A percentile compares a stretch with the other conserved stretches of the same genome.
Evolutionary conservation across 257 asterid genomes (phyloP).

Genomic region (Solanum ahanhuiri): DNA sequence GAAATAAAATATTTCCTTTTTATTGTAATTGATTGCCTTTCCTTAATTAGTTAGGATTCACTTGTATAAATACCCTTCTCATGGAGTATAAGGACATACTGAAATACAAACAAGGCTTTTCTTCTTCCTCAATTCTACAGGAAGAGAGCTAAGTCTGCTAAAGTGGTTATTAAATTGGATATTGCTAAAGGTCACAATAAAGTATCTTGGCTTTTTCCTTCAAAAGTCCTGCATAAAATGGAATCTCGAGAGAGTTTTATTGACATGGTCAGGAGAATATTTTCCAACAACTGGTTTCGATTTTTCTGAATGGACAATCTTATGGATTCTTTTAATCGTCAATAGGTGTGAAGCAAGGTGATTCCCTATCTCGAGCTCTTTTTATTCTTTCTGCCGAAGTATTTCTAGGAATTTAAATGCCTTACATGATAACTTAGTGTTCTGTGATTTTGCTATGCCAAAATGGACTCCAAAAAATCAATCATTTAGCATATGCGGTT

Average conservation of each 20-base stretch:
- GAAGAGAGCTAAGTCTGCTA: not conserved
- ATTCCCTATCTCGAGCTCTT: not conserved
- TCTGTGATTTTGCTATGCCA: not conserved
- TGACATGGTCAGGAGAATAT: not conserved
- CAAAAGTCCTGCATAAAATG: not conserved
- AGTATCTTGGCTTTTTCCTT: not conserved
- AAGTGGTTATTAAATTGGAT: not conserved
- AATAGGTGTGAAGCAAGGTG: not conserved
- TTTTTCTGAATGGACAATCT: not conserved
- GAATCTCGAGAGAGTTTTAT: not conserved
- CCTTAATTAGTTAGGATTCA: no score
- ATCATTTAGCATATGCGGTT: not conserved
- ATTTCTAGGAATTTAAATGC: not conserved
- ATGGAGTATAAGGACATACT: not conserved
- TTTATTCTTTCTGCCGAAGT: not conserved
- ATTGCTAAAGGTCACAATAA: not conserved
- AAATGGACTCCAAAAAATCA: not conserved
- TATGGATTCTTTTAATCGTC: not conserved
- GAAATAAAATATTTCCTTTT: no score
- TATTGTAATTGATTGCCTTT: no score
- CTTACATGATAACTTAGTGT: not conserved
- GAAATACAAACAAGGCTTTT: not conserved
- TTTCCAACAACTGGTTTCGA: not conserved
- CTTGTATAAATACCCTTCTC: no score
- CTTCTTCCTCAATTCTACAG: not conserved